Base-by-base conservation (phyloP, 176 grass and related monocot species). In the Aegilops bicornis region DNA sequence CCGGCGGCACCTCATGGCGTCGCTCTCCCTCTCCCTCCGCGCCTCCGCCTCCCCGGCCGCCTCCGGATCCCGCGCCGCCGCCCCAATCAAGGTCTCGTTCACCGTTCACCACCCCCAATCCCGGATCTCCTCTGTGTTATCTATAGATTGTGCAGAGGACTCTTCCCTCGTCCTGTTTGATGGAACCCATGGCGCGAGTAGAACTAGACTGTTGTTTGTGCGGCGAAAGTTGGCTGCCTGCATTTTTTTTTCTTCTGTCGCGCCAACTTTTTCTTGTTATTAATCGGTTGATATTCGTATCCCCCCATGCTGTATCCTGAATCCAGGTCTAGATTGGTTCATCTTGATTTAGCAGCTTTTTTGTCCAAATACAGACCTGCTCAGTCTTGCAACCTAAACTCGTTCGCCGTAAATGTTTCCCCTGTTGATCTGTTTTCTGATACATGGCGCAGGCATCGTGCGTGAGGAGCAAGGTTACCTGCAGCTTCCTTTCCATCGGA, bases 11-110 rank as follows among this genome's bases (percentile, higher is more conserved):
- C 32, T 2, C 77, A 92, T 95, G 88, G 91, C 91, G 56, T 70
- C 91, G 24, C 87, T 86, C 68, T 86, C 91, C 48, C 65, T 83
- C 82, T 39, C 88, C 73, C 84, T 90, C 82, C 80, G 92, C 79
- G 69, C 84, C 73, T 79, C 84, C 30, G 29, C 80, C 27, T 60
- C 74, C 33, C 33, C 45, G 13, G 35, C 87, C 25, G 16, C 86
- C 8, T 54, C 58, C 64, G 95, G 90, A 91, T 94, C 92, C 58
- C 84, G 64, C 56, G 87, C 79, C 65, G 65, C 79, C 31, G 64
- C 67, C 31, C 77, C 87, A 13, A 14, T 78, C 52, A 94, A 92
- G 95, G 94, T 94, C 16, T 5, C 40, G 19, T 71, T 75, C 27
- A 36, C 5, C 5, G 32, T 33, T 5, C 52, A 20, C 52, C 6